Evolutionary conservation across 2,329 filamentous ascomycete species (phyloP), one percentile per base, ranked within the genome.

Genomic region (Fusarium pseudograminearum): DNA sequence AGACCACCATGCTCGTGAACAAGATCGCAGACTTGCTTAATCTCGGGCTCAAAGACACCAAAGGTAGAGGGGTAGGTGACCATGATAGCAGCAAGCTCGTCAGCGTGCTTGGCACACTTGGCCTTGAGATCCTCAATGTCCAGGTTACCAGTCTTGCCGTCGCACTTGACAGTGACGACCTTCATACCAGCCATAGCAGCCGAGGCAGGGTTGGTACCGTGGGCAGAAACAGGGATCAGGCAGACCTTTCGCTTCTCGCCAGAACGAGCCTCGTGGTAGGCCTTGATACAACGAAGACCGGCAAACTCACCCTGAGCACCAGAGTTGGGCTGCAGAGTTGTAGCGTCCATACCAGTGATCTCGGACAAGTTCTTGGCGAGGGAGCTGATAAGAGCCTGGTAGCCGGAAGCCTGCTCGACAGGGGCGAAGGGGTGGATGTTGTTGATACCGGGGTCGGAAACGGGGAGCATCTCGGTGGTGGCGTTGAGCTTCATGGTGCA

Each of bases 401-500:
- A 97, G 12, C 93, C 93, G 65, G 85, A 81, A 22, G 90, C 87
- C 69, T 91, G 86, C 51, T 88, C 82, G 0, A 83, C 77, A 0
- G 92, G 91, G 30, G 90, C 87, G 75, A 94, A 94, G 2, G 95
- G 95, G 80, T 98, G 95, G 42, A 97, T 85, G 68, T 91, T 89
- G 47, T 92, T 61, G 42, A 75, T 71, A 36, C 60, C 65, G 2
- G 73, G 73, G 51, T 73, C 70, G 24, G 73, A 71, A 57, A 98
- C 85, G 9, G 94, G 91, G 12, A 92, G 87, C 95, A 98, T 98
- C 82, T 98, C 93, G 1, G 93, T 93, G 9, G 94, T 96, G 50
- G 92, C 93, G 79, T 98, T 98, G 53, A 97, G 89, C 85, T 98
- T 98, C 95, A 98, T 98, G 11, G 95, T 98, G 84, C 95, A 98